Evolutionary conservation across 257 asterid species (phyloP), one percentile per base, ranked within the genome.

Genomic region (Gentiana straminea): DNA sequence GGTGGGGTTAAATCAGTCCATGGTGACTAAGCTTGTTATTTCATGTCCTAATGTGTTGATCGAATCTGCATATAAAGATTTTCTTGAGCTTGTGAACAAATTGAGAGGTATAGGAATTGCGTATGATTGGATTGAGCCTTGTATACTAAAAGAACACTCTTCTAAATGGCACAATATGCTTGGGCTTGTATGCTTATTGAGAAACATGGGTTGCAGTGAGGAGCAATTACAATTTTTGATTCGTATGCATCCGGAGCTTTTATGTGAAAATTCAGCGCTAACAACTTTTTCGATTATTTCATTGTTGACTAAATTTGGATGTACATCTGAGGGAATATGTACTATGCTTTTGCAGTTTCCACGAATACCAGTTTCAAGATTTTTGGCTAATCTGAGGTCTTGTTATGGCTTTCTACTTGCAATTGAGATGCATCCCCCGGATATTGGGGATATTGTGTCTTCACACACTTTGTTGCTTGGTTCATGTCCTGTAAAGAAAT

Each of bases 221-320:
- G 67, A 62, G 47, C 72, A 79, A 63, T 36, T 72, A 1, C 59
- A 70, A 33, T 45, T 59, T 3, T 13, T 79, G 7, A 45, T 82
- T 3, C 32, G 52, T 33, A 55, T 32, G 35, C 66, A 77, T 75
- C 84, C 86, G 1, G 67, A 56, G 49, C 60, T 83, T 52, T 47
- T 83, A 67, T 71, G 78, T 55, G 73, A 81, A 57, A 49, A 61
- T 51, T 83, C 93, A 0, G 93, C 93, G 24, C 62, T 48, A 33
- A 12, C 57, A 3, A 66, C 86, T 73, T 70, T 61, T 68, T 24
- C 54, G 41, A 51, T 84, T 34, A 55, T 82, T 51, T 80, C 79
- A 48, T 67, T 80, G 58, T 57, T 84, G 70, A 60, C 67, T 67
- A 87, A 87, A 67, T 80, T 80, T 5, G 94, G 96, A 63, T 69